These are phyloP conservation scores for Clitopilus hobsonii DNA, from an alignment of 768 basidiomycete genomes.

Conservation along the genomic window DNA sequence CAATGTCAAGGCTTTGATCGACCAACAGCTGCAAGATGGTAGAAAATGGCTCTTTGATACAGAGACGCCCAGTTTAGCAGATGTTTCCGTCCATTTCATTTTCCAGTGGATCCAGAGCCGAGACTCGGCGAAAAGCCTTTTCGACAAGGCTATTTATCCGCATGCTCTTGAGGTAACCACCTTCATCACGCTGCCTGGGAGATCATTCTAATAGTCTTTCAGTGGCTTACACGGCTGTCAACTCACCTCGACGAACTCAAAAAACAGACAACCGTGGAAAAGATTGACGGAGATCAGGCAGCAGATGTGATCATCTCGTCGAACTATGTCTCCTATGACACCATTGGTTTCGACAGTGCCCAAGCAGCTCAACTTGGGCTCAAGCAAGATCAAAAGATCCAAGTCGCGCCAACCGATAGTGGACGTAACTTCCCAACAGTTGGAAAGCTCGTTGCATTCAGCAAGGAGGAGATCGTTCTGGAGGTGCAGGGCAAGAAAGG, in stretches of 20 bases:
- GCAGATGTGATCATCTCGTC: slow-evolving; percentile 34
- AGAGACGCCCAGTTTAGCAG: slow-evolving; percentile 43
- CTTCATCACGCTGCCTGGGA: neutral
- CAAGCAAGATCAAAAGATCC: slow-evolving; percentile 30
- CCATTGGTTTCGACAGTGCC: slow-evolving; percentile 39
- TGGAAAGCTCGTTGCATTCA: slow-evolving; percentile 48
- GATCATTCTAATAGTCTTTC: slow-evolving; percentile 1
- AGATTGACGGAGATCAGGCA: slow-evolving; percentile 36
- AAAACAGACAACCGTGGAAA: slow-evolving; percentile 16
- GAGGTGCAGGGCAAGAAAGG: slow-evolving; percentile 38
- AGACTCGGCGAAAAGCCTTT: slow-evolving; percentile 28
- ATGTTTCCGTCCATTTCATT: slow-evolving; percentile 47
- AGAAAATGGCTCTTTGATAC: slow-evolving; percentile 58
- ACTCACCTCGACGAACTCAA: slow-evolving; percentile 25
- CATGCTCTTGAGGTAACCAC: slow-evolving; percentile 33
- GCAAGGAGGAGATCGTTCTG: slow-evolving; percentile 42
- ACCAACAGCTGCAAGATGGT: slow-evolving; percentile 43
- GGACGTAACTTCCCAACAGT: slow-evolving; percentile 41
- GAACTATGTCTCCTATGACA: slow-evolving; percentile 28
- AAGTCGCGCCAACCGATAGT: slow-evolving; percentile 42
- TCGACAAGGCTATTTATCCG: slow-evolving; percentile 34
- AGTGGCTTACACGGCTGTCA: slow-evolving; percentile 47
- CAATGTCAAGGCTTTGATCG: slow-evolving; percentile 23
- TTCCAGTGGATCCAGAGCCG: slow-evolving; percentile 39
- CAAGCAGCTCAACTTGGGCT: slow-evolving; percentile 42